Evolutionary conservation across 495 filamentous ascomycete species (phyloP).

Genomic region (Aspergillus cristatus): DNA sequence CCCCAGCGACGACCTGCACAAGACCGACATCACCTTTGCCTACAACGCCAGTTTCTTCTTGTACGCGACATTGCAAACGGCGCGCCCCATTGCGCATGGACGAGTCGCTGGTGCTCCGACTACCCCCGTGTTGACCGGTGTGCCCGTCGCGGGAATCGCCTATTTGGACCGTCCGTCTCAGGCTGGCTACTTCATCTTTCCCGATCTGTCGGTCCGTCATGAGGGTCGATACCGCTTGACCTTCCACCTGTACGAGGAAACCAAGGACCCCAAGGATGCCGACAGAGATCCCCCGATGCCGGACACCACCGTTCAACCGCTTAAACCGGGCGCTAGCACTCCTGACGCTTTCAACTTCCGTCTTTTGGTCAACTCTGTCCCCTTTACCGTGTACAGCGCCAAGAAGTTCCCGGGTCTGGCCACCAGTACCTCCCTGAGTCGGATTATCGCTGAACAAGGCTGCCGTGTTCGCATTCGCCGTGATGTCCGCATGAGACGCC

Average conservation of each 20-base stretch:
- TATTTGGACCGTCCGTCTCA: conserved; percentile 87
- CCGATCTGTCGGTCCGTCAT: conserved; percentile 92
- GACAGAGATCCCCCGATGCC: conserved; percentile 39
- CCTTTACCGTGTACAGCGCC: conserved; percentile 88
- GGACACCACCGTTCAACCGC: conserved; percentile 12
- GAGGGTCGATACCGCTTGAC: conserved; percentile 83
- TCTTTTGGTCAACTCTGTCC: conserved; percentile 81
- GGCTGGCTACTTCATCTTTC: conserved; percentile 97
- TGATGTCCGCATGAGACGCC: conserved; percentile 93
- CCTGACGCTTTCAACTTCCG: conserved; percentile 49
- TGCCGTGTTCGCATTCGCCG: conserved; percentile 94
- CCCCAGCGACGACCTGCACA: conserved; percentile 38
- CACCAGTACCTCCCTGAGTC: conserved; percentile 81
- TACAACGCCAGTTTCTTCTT: conserved; percentile 98
- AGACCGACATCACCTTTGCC: conserved; percentile 75
- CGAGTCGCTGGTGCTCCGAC: conserved; percentile 58
- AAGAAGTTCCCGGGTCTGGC: conserved; percentile 97
- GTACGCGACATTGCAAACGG: conserved; percentile 83
- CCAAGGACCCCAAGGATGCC: conserved; percentile 65
- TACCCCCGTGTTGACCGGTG: conserved; percentile 84
- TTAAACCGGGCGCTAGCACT: conserved; percentile 29
- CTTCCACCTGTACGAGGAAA: conserved; percentile 91
- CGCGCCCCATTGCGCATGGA: conserved; percentile 75
- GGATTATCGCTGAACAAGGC: conserved; percentile 90
- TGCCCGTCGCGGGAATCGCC: conserved; percentile 92